These are phyloP conservation scores for Apium graveolens DNA, from an alignment of 129 eudicot species.

Conservation along the genomic window DNA sequence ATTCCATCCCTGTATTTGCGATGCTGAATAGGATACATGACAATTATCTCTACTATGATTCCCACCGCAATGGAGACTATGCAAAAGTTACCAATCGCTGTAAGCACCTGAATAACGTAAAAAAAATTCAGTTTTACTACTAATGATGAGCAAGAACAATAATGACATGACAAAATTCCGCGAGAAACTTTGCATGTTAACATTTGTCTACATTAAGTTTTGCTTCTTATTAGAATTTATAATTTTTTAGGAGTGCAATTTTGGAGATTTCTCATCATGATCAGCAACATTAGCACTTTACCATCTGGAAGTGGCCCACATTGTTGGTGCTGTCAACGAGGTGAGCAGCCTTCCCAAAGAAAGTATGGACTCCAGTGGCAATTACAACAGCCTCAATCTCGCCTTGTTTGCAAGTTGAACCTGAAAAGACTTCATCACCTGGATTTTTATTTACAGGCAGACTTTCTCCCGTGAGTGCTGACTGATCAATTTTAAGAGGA, in stretches of 20 bases:
- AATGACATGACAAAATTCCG: neutral
- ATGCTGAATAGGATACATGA: constrained; percentile 79
- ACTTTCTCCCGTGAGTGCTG: constrained; percentile 86
- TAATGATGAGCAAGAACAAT: neutral
- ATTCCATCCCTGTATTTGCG: constrained; percentile 75
- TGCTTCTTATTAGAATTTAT: too few relatives aligned
- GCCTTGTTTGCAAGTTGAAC: constrained; percentile 92
- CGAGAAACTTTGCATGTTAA: neutral
- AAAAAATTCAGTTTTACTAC: neutral
- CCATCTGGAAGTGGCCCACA: constrained; percentile 88
- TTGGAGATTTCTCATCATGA: neutral
- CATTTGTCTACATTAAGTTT: too few relatives aligned
- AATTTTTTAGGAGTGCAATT: neutral
- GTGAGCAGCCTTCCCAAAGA: constrained; percentile 92
- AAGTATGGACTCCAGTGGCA: constrained; percentile 84
- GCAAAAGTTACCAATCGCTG: constrained; percentile 72
- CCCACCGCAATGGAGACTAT: constrained; percentile 75
- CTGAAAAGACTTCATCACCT: constrained; percentile 67
- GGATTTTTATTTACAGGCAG: constrained; percentile 70
- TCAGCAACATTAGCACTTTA: constrained; percentile 8
- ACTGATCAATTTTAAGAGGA: constrained; percentile 69
- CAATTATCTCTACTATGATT: constrained; percentile 49
- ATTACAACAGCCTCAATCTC: constrained; percentile 90
- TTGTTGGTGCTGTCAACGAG: constrained; percentile 87
- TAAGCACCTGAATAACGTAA: constrained; percentile 41